These are phyloP conservation scores for Fragilariopsis cylindrus DNA, from an alignment of 108 stramenopile genomes.

Conservation along the genomic window DNA sequence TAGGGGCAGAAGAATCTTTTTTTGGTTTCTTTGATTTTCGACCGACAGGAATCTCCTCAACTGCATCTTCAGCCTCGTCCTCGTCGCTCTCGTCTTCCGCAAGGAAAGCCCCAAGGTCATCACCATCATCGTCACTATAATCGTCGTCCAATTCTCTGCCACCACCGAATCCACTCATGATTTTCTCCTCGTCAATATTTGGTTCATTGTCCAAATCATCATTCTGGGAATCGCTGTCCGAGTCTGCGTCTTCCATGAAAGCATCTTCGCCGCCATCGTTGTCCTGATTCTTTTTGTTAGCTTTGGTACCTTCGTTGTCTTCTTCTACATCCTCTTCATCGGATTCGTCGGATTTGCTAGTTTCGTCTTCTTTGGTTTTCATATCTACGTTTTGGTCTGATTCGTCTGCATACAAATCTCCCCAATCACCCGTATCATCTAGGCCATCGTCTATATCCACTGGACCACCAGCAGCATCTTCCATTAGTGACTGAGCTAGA, in stretches of 20 bases:
- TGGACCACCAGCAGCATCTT: conserved; percentile 52
- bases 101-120: conserved; percentile 22
- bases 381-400: conserved; percentile 29
- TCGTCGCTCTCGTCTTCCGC: conserved; percentile 34
- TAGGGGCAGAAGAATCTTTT: conserved; percentile 14
- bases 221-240: conserved; percentile 45
- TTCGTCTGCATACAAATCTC: conserved; percentile 63
- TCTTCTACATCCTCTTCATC: conserved; percentile 47
- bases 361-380: conserved; percentile 42
- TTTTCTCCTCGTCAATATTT: conserved; percentile 49
- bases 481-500: conserved; percentile 89
- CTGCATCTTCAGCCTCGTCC: conserved; percentile 43
- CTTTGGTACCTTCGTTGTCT: conserved; percentile 35
- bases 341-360: conserved; percentile 30
- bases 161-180: conserved; percentile 61
- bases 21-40: conserved; percentile 16
- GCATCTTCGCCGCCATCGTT: conserved; percentile 47
- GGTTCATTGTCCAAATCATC: conserved; percentile 10
- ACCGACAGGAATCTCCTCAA: not conserved
- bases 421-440: conserved; percentile 92
- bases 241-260: conserved; percentile 48
- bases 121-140: conserved; percentile 28
- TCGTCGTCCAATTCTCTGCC: conserved; percentile 30
- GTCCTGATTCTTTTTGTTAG: conserved; percentile 22
- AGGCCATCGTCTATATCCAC: conserved; percentile 89